Base-by-base conservation (phyloP, 1,284 basidiomycete species). In the Puccinia novopanici region DNA sequence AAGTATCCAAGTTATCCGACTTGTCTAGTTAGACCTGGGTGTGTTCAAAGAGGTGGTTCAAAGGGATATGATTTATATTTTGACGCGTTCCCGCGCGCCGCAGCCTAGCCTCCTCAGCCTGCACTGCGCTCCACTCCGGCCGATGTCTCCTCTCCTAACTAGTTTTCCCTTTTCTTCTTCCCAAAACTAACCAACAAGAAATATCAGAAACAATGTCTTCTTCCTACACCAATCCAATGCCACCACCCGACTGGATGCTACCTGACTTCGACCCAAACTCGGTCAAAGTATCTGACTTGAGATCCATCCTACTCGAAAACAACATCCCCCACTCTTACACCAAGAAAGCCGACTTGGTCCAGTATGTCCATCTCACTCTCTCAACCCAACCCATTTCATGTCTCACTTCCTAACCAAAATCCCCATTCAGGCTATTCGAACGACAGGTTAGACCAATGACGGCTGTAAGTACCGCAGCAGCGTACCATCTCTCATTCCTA, bases 271-370 rank as follows among this genome's bases (percentile, higher is more conserved):
- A 98, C 82, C 91, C 95, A 0, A 84, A 88, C 17, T 88, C 89
- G 1, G 89, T 95, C 81, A 96, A 91, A 8, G 90, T 95, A 50
- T 89, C 92, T 19, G 92, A 95, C 84, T 88, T 96, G 8, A 88
- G 93, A 15, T 91, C 91, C 17, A 86, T 98, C 77, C 89, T 98
- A 73, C 90, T 92, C 55, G 91, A 91, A 84, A 93, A 98, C 87
- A 90, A 91, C 82, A 88, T 96, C 84, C 87, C 88, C 45, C 93
- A 92, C 86, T 90, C 92, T 8, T 89, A 91, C 3, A 90, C 90
- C 0, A 91, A 92, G 84, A 93, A 92, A 82, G 88, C 91, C 8
- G 94, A 93, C 83, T 90, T 98, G 34, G 89, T 98, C 86, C 86
- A 61, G 87, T 70, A 70, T 15, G 67, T 70, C 27, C 22, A 68